Evolutionary conservation across 306 rosid species (phyloP), one percentile per base, ranked within the genome.

Genomic region (Mimosa bimucronata): DNA sequence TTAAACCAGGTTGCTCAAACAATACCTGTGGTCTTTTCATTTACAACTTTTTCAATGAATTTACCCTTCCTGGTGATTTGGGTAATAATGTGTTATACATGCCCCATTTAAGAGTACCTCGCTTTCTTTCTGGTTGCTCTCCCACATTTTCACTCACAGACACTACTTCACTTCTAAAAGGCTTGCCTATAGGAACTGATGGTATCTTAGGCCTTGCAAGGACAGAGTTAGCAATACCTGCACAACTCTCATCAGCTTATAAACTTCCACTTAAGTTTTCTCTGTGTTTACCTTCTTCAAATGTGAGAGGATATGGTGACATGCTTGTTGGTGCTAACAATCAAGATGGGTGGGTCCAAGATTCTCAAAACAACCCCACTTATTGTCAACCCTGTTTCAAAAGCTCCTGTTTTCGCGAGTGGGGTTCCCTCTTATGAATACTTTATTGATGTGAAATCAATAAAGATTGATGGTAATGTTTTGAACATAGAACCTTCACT

Each of bases 1-100:
- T 46, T 57, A 79, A 71, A 71, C 83, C 90, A 29, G 85, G 87
- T 18, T 84, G 87, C 84, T 60, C 83, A 60, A 75, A 85, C 9
- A 60, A 66, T 52, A 85, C 86, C 0, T 87, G 90, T 25, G 68
- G 26, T 34, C 3, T 62, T 8, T 11, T 16, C 9, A 25, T 57
- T 2, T n/a, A 5, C 3, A 82, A 66, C 62, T 74, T 81, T 1
- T 74, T 70, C 21, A 68, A 26, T 3, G 4, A 37, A 29, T 4
- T 0, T 29, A 2, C 13, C 44, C 66, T 34, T 28, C 15, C 31
- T 0, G 84, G 84, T 1, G 21, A 18, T 23, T 37, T 79, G 25
- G 73, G 75, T 28, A 53, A 66, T 0, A 84, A 82, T 62, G 15
- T 71, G 13, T 13, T 79, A 1, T 15, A 67, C 67, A 0, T 77